Evolutionary conservation across 345 rosid genomes (phyloP).

Genomic region (Bruguiera sexangula): DNA sequence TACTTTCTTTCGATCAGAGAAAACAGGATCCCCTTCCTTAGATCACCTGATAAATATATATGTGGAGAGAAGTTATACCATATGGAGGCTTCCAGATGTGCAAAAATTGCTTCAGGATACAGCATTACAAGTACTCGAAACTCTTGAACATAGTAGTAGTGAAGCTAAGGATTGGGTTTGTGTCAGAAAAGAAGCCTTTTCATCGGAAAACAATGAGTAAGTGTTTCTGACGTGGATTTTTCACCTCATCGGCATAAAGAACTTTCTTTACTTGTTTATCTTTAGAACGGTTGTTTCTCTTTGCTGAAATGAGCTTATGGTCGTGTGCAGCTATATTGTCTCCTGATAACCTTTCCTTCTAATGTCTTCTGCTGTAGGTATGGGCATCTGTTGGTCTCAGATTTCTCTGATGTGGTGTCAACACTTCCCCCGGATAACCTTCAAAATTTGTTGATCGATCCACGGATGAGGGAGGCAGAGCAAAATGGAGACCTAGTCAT

Average conservation of each 20-base stretch:
- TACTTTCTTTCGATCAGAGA: conserved; percentile 53
- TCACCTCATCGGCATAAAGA: conserved; percentile 5
- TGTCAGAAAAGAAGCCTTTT: conserved; percentile 73
- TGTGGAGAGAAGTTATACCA: conserved; percentile 70
- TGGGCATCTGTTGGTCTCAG: conserved; percentile 58
- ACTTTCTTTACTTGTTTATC: not conserved
- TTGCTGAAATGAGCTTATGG: not conserved
- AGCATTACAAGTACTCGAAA: conserved; percentile 50
- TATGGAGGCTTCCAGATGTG: conserved; percentile 89
- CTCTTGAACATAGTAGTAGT: conserved; percentile 44
- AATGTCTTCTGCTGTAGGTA: conserved; percentile 13
- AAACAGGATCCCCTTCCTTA: conserved; percentile 60
- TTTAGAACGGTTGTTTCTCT: not conserved
- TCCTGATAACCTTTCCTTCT: not conserved
- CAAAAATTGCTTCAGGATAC: conserved; percentile 63
- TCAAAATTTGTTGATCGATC: conserved; percentile 71
- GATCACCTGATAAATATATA: conserved; percentile 78
- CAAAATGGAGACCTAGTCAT: conserved; percentile 34
- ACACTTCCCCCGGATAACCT: conserved; percentile 79
- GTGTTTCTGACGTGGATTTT: conserved; percentile 18
- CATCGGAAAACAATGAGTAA: conserved; percentile 78
- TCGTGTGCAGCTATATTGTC: not conserved
- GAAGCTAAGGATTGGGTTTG: conserved; percentile 76
- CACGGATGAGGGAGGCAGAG: conserved; percentile 38
- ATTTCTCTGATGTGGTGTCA: conserved; percentile 67